Evolutionary conservation across 805 yeast genomes (phyloP).

Genomic region (Yamadazyma sp.): DNA sequence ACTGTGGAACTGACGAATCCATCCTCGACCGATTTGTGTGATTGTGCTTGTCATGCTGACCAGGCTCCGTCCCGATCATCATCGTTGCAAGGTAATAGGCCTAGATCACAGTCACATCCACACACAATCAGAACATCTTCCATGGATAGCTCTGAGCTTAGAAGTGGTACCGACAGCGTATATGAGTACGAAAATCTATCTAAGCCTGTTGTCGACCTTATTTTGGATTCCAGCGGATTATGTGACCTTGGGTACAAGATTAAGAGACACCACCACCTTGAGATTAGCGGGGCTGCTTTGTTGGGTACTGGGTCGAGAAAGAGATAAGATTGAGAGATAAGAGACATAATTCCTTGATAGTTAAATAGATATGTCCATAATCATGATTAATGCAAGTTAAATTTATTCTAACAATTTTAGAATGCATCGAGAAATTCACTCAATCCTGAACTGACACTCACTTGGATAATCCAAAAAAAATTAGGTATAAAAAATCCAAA

Average conservation of each 20-base stretch:
- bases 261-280: constrained; percentile 43
- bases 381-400: no score
- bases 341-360: no score
- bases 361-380: no score
- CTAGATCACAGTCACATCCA: constrained; percentile 6
- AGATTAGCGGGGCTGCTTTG: constrained; percentile 32
- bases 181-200: constrained; percentile 6
- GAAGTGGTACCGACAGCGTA: constrained; percentile 5
- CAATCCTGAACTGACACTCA: no score
- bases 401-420: no score
- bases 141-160: constrained; percentile 1
- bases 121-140: constrained; percentile 2
- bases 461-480: no score
- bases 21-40: background rate
- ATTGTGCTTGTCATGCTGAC: constrained; percentile 7
- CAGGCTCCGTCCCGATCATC: constrained; percentile 1
- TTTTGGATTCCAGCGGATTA: constrained; percentile 27
- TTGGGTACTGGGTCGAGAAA: constrained; percentile 24
- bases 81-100: background rate
- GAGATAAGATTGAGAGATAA: constrained; percentile 14
- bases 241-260: constrained; percentile 45
- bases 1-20: background rate
- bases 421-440: no score
- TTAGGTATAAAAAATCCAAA: background rate
- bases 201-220: constrained; percentile 16